Conservation (phyloP, 257 asterid species). For the Fraxinus americana region DNA sequence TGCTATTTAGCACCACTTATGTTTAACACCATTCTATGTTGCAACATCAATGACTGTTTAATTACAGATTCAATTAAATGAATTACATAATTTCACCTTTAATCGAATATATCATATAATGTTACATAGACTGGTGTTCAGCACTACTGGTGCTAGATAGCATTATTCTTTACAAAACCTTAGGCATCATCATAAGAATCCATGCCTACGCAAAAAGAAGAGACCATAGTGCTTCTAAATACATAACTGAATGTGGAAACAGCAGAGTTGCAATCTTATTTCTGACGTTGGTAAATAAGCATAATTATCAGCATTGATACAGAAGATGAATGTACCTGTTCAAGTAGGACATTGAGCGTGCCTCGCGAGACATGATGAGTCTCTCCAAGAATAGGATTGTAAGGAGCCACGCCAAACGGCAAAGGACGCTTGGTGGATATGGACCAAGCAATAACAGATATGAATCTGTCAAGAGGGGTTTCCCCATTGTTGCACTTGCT, state of each 20-base stretch:
- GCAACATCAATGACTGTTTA: too few relatives aligned
- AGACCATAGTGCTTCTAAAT: neutral
- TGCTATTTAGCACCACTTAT: too few relatives aligned
- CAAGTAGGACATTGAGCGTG: constrained; percentile 65
- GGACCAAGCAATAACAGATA: constrained; percentile 78
- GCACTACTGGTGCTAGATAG: too few relatives aligned
- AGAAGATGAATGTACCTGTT: constrained; percentile 55
- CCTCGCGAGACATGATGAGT: constrained; percentile 82
- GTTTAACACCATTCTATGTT: too few relatives aligned
- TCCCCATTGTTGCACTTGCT: constrained; percentile 58
- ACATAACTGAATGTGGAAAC: too few relatives aligned
- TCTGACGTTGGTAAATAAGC: neutral
- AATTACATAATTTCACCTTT: too few relatives aligned
- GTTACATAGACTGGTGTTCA: too few relatives aligned
- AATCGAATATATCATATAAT: too few relatives aligned
- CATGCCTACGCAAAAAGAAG: neutral
- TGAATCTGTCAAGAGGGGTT: constrained; percentile 46
- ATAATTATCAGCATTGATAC: too few relatives aligned
- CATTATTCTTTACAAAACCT: neutral
- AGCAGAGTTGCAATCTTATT: neutral
- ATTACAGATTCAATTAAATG: too few relatives aligned
- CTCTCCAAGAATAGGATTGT: constrained; percentile 90
- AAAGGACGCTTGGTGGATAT: constrained; percentile 71
- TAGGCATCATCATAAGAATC: neutral
- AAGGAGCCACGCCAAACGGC: constrained; percentile 82